A percentile compares a stretch with the other conserved stretches of the same genome.
Conservation (phyloP, 2,329 filamentous ascomycete genomes). For the Alternaria panax region DNA sequence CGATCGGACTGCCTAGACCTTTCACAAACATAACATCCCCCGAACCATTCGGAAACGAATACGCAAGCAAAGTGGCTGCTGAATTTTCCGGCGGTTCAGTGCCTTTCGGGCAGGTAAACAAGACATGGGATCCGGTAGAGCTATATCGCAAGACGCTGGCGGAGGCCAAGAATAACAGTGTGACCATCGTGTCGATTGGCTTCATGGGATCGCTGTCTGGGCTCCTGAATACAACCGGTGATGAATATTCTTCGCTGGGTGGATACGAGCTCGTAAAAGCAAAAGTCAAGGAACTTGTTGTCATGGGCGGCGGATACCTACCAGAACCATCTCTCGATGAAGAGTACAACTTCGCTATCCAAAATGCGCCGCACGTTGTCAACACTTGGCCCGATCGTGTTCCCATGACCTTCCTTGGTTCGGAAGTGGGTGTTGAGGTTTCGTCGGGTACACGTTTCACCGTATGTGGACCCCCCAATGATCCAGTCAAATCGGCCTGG, state of each 20-base stretch:
- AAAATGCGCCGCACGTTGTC: slow-evolving; percentile 55
- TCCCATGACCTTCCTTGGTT: slow-evolving; percentile 52
- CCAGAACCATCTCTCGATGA: slow-evolving; percentile 41
- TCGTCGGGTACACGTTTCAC: slow-evolving; percentile 51
- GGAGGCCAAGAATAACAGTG: slow-evolving; percentile 50
- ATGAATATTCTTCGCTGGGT: slow-evolving; percentile 50
- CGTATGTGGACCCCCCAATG: slow-evolving; percentile 19
- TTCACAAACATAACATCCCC: slow-evolving; percentile 56
- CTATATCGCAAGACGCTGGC: slow-evolving; percentile 57
- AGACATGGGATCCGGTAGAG: slow-evolving; percentile 48
- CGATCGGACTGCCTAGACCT: slow-evolving; percentile 53
- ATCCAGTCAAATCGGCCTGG: slow-evolving; percentile 31
- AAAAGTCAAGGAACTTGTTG: slow-evolving; percentile 59
- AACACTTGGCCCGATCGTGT: slow-evolving; percentile 53
- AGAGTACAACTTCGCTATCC: slow-evolving; percentile 60
- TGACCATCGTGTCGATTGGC: slow-evolving; percentile 57
- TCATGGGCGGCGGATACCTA: slow-evolving; percentile 63
- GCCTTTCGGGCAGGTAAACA: slow-evolving; percentile 44
- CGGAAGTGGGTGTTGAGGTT: slow-evolving; percentile 55
- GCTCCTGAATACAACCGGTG: slow-evolving; percentile 56
- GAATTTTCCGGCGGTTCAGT: slow-evolving; percentile 51
- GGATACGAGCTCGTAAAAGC: slow-evolving; percentile 53
- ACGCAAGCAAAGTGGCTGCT: slow-evolving; percentile 56
- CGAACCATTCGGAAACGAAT: slow-evolving; percentile 55
- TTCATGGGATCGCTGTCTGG: slow-evolving; percentile 59